phyloP scores from a whole-genome alignment of 768 basidiomycete genomes.

The Termitomyces sp. region DNA sequence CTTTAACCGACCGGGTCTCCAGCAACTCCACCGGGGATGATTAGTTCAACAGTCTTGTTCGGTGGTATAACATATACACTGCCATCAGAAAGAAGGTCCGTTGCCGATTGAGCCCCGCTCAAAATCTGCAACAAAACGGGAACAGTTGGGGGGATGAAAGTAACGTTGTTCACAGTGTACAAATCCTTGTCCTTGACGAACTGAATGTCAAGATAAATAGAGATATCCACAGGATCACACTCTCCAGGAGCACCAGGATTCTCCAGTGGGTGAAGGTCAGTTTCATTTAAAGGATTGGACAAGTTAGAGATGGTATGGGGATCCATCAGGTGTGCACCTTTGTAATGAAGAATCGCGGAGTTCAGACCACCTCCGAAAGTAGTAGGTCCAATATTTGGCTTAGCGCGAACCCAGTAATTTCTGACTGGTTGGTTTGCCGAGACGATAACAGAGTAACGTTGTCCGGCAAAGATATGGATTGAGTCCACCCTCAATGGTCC shows the following conservation, averaged over 20 bases:
- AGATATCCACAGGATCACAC: background rate
- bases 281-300: background rate
- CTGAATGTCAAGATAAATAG: background rate
- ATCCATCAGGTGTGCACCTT: background rate
- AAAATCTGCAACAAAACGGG: slow-evolving; percentile 2
- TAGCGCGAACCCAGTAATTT: slow-evolving; percentile 2
- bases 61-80: slow-evolving; percentile 35
- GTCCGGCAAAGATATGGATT: background rate
- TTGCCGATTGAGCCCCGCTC: background rate
- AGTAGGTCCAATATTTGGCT: background rate
- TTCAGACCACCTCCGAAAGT: background rate
- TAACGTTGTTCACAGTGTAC: background rate
- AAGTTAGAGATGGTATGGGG: background rate
- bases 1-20: slow-evolving; percentile 22
- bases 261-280: background rate
- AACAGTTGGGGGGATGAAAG: background rate
- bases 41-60: slow-evolving; percentile 41
- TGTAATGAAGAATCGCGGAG: slow-evolving; percentile 6
- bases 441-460: background rate
- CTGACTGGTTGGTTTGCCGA: background rate
- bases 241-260: background rate
- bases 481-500: background rate
- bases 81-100: slow-evolving; percentile 27
- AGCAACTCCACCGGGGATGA: slow-evolving; percentile 26
- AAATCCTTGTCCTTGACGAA: background rate